phyloP scores from a whole-genome alignment of 1,284 basidiomycete species.

The Porodaedalea pini region DNA sequence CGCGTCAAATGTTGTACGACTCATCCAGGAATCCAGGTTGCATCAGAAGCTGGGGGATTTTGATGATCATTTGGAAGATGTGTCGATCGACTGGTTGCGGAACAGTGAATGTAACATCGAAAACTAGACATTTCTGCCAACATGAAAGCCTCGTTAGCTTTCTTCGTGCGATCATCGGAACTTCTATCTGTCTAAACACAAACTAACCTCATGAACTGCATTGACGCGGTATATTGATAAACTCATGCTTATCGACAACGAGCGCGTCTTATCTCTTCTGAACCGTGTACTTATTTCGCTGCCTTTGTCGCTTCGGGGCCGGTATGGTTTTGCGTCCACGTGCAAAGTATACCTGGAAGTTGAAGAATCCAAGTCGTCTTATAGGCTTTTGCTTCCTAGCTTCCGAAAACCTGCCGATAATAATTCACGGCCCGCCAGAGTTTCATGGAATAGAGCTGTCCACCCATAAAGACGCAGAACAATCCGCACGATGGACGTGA shows the following conservation, averaged over 20 bases:
- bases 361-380: not conserved
- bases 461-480: not conserved
- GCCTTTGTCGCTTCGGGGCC: not conserved
- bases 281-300: no score
- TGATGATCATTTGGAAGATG: slow-evolving; percentile 75
- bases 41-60: slow-evolving; percentile 67
- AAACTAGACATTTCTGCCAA: not conserved
- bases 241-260: not conserved
- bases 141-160: not conserved
- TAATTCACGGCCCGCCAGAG: not conserved
- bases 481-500: not conserved
- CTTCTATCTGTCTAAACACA: not conserved
- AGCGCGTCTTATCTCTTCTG: no score
- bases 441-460: not conserved
- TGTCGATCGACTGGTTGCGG: slow-evolving; percentile 62
- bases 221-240: not conserved
- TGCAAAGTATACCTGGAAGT: not conserved
- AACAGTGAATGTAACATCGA: slow-evolving; percentile 42
- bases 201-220: not conserved
- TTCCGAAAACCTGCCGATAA: not conserved
- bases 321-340: not conserved
- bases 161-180: no score
- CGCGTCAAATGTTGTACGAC: slow-evolving; percentile 42
- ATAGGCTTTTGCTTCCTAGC: not conserved
- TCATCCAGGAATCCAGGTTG: slow-evolving; percentile 45